A percentile compares a stretch with the other conserved stretches of the same genome.
Conservation (phyloP, 768 basidiomycete species). For the Melanogaster broomeanus region DNA sequence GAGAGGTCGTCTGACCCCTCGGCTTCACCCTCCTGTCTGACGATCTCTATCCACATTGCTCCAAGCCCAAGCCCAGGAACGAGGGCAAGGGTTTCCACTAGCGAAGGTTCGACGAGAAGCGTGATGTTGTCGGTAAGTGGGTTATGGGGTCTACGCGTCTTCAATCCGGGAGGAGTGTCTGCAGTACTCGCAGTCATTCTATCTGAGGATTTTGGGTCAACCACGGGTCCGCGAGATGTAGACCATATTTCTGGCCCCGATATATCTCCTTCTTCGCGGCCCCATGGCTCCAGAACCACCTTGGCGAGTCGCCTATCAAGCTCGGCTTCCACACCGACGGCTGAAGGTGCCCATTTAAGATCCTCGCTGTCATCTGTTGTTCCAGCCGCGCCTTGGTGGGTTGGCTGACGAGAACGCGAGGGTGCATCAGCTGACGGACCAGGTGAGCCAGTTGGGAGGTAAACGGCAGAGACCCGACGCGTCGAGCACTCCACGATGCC, state of each 20-base stretch:
- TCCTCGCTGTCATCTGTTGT: conserved; percentile 8
- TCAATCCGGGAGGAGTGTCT: background rate
- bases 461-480: conserved; percentile 53
- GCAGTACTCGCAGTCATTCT: conserved; percentile 3
- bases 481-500: conserved; percentile 69
- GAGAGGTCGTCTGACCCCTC: background rate
- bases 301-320: conserved; percentile 49
- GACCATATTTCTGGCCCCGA: conserved; percentile 34
- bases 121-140: conserved; percentile 59
- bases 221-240: conserved; percentile 39
- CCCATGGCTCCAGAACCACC: conserved; percentile 60
- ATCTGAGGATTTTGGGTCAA: conserved; percentile 21
- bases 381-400: background rate
- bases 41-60: conserved; percentile 72
- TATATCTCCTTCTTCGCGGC: conserved; percentile 40
- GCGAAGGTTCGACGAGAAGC: conserved; percentile 51
- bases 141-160: conserved; percentile 42
- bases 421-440: conserved; percentile 2
- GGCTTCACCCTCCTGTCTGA: conserved; percentile 33
- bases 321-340: conserved; percentile 43
- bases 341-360: conserved; percentile 18
- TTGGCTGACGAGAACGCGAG: background rate
- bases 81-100: conserved; percentile 40
- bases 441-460: conserved; percentile 38
- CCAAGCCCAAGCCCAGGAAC: conserved; percentile 59